Percentiles rank a stretch among this genome's conserved stretches.
Evolutionary conservation across 1,139 yeast species (phyloP).

Genomic region (Lodderomyces pseudojiufengensis): DNA sequence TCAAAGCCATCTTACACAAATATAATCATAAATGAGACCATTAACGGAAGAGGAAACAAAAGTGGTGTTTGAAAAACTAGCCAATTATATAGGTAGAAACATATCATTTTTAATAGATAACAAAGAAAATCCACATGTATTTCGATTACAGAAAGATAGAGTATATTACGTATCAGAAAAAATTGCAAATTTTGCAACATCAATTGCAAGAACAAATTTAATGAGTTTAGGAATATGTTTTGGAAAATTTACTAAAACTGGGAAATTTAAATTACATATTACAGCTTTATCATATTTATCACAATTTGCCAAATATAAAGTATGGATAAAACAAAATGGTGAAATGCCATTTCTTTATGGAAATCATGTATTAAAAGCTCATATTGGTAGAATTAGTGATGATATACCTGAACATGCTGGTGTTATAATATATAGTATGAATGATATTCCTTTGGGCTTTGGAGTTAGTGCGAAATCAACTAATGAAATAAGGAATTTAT

Average conservation of each 20-base stretch:
- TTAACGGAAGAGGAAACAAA: slow-evolving; percentile 96
- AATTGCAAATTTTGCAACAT: slow-evolving; percentile 83
- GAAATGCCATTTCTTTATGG: slow-evolving; percentile 99
- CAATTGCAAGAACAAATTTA: slow-evolving; percentile 81
- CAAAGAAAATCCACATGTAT: slow-evolving; percentile 88
- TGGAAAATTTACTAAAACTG: slow-evolving; percentile 96
- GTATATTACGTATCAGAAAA: slow-evolving; percentile 88
- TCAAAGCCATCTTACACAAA: no score
- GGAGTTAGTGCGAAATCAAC: slow-evolving; percentile 95
- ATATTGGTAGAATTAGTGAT: slow-evolving; percentile 93
- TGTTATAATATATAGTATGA: slow-evolving; percentile 85
- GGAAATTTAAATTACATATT: slow-evolving; percentile 90
- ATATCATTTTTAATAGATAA: slow-evolving; percentile 85
- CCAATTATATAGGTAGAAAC: slow-evolving; percentile 93
- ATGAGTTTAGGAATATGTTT: slow-evolving; percentile 93
- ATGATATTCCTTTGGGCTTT: slow-evolving; percentile 89
- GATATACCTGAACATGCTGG: slow-evolving; percentile 99
- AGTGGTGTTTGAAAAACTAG: slow-evolving; percentile 92
- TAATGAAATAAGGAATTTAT: slow-evolving; percentile 79
- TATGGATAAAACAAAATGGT: slow-evolving; percentile 96
- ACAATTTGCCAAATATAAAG: slow-evolving; percentile 85
- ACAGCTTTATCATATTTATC: slow-evolving; percentile 84
- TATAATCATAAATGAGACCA: slow-evolving; percentile 76
- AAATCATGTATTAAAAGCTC: slow-evolving; percentile 94
- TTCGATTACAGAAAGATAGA: slow-evolving; percentile 92